Evolutionary conservation across 305 asterid species (phyloP).

Genomic region (Rubia tinctorum): DNA sequence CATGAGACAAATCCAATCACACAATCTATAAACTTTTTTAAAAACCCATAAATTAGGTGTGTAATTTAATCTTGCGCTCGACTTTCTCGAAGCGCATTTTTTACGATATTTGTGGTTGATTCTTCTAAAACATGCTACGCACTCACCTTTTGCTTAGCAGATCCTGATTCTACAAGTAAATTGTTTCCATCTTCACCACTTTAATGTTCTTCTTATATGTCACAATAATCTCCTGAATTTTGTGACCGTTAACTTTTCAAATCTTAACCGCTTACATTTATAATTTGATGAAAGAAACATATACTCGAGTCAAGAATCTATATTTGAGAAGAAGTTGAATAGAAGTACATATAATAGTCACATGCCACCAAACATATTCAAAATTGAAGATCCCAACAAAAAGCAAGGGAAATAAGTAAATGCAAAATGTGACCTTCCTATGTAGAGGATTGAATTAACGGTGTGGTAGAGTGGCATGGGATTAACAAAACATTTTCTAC

Average conservation of each 20-base stretch:
- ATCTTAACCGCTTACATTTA: constrained; percentile 65
- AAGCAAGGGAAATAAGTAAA: not conserved
- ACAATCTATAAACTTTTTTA: not conserved
- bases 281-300: constrained; percentile 46
- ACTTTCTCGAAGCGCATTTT: constrained; percentile 90
- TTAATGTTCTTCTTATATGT: constrained; percentile 84
- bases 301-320: not conserved
- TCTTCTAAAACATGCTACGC: constrained; percentile 91
- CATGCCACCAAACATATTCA: not conserved
- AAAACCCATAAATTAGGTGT: constrained; percentile 51
- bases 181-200: constrained; percentile 88
- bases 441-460: not conserved
- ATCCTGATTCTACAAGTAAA: constrained; percentile 88
- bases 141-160: constrained; percentile 86
- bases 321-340: not conserved
- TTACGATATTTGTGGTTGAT: constrained; percentile 82
- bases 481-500: no score
- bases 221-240: constrained; percentile 83
- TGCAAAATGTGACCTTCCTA: not conserved
- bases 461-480: no score
- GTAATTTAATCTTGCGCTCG: constrained; percentile 59
- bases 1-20: not conserved
- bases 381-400: not conserved
- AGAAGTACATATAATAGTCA: not conserved
- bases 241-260: constrained; percentile 83